These are phyloP conservation scores for Pyronema omphalodes DNA, from an alignment of 495 filamentous ascomycete genomes.

Conservation along the genomic window DNA sequence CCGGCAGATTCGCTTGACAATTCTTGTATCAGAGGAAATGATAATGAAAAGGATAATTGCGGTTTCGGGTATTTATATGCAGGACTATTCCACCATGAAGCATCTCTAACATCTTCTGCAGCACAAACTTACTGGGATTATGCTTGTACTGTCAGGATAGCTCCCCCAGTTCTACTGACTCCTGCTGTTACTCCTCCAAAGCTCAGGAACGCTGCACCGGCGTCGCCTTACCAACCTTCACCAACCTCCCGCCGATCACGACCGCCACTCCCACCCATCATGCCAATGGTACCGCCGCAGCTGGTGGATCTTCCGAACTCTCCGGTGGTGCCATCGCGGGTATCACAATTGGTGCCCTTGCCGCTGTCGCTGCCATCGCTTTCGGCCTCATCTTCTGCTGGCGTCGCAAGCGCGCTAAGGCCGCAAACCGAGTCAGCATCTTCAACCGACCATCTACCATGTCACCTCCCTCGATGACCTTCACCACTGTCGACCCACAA, in stretches of 20 bases:
- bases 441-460: conserved; percentile 72
- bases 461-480: conserved; percentile 32
- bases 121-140: conserved; percentile 59
- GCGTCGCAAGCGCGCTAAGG: conserved; percentile 33
- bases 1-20: conserved; percentile 59
- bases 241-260: conserved; percentile 47
- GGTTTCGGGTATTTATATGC: conserved; percentile 37
- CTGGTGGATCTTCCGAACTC: conserved; percentile 30
- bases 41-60: conserved; percentile 76
- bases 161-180: conserved; percentile 80
- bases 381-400: conserved; percentile 43
- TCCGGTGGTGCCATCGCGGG: conserved; percentile 79
- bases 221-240: conserved; percentile 57
- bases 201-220: conserved; percentile 47
- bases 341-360: conserved; percentile 65
- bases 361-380: conserved; percentile 47
- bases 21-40: conserved; percentile 52
- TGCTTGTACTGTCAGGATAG: conserved; percentile 71
- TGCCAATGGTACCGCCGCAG: neutral
- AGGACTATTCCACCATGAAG: neutral
- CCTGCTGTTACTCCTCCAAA: conserved; percentile 76
- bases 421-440: conserved; percentile 29
- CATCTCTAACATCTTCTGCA: conserved; percentile 11
- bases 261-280: neutral
- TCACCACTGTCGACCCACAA: conserved; percentile 26